Conservation (phyloP, 2,329 filamentous ascomycete genomes). For the Cladosporium sp. region DNA sequence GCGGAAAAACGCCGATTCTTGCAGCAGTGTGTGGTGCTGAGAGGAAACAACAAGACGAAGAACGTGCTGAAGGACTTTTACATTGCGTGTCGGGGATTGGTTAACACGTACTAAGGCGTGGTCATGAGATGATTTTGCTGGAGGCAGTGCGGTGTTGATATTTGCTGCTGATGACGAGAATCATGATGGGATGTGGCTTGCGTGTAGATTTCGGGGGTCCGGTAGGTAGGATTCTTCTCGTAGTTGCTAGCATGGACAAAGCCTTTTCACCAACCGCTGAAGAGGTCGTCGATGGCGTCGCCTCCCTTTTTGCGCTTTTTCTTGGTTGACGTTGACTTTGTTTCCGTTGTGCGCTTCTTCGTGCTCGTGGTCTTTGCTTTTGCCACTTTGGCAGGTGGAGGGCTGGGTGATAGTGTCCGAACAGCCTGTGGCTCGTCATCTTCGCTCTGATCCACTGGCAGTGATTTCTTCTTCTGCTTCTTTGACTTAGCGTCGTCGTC, state of each 20-base stretch:
- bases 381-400: background rate
- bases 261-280: conserved; percentile 49
- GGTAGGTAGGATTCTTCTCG: background rate
- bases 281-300: conserved; percentile 73
- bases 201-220: background rate
- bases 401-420: background rate
- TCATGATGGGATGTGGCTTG: background rate
- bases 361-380: conserved; percentile 9
- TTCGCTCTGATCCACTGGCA: background rate
- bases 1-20: conserved; percentile 65
- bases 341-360: conserved; percentile 17
- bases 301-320: conserved; percentile 59
- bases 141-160: background rate
- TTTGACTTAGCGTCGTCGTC: too few relatives aligned
- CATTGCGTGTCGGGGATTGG: conserved; percentile 60
- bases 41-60: conserved; percentile 63
- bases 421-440: background rate
- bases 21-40: conserved; percentile 65
- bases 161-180: conserved; percentile 1
- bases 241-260: background rate
- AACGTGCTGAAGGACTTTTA: conserved; percentile 71
- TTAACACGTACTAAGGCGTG: conserved; percentile 24
- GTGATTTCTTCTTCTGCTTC: background rate
- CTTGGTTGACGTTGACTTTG: conserved; percentile 43
- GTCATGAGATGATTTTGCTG: background rate